A percentile compares a stretch with the other conserved stretches of the same genome.
Evolutionary conservation across 495 filamentous ascomycete species (phyloP).

Genomic region (Ramalina intermedia): DNA sequence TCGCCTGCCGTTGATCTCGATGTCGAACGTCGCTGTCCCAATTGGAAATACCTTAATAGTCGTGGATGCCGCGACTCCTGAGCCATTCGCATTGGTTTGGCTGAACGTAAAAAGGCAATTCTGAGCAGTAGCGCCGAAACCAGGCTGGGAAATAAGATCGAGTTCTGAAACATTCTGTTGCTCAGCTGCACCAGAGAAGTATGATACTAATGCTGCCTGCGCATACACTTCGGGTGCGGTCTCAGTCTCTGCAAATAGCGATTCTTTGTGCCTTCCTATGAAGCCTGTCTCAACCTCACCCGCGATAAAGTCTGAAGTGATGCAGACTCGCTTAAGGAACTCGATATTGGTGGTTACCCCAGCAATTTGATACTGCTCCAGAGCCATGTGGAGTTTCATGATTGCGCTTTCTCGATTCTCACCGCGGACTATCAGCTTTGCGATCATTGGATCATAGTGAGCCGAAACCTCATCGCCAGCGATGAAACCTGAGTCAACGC

Average conservation of each 20-base stretch:
- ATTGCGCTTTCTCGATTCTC: constrained; percentile 65
- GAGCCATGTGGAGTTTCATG: constrained; percentile 62
- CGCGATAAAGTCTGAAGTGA: constrained; percentile 64
- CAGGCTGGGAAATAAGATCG: constrained; percentile 23
- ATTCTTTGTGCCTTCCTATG: constrained; percentile 71
- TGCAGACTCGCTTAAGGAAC: constrained; percentile 77
- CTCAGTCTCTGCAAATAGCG: constrained; percentile 44
- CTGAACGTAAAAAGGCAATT: constrained; percentile 40
- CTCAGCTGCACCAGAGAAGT: constrained; percentile 33
- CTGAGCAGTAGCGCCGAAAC: constrained; percentile 42
- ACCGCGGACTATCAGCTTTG: constrained; percentile 90
- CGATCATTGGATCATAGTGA: constrained; percentile 98
- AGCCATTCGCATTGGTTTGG: constrained; percentile 16
- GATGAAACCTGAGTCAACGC: constrained; percentile 87
- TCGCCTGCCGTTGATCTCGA: constrained; percentile 39
- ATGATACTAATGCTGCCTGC: constrained; percentile 64
- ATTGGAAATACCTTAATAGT: constrained; percentile 54
- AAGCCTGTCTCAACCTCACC: constrained; percentile 93
- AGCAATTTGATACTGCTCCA: constrained; percentile 84
- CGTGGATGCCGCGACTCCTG: constrained; percentile 29
- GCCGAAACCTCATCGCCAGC: constrained; percentile 84
- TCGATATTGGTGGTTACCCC: constrained; percentile 93
- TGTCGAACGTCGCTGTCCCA: constrained; percentile 44
- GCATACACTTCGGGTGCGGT: constrained; percentile 54
- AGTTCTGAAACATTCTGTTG: constrained; percentile 15